Conservation (phyloP, 2,329 filamentous ascomycete genomes). For the Huntiella moniliformis region DNA sequence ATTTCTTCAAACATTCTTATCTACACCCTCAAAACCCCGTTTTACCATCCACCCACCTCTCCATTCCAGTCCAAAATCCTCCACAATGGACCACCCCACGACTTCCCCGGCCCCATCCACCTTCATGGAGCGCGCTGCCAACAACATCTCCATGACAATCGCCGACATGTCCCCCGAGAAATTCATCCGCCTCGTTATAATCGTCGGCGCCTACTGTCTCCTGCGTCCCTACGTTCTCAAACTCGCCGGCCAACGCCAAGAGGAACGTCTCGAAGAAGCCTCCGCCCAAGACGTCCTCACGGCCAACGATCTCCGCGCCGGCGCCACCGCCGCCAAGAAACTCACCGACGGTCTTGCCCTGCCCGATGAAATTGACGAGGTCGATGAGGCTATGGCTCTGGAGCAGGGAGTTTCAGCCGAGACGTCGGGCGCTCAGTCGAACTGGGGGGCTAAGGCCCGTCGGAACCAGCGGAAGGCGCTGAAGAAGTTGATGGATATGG, state of each 20-base stretch:
- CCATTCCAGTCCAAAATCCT: not conserved
- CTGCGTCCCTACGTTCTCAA: constrained; percentile 58
- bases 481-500: constrained; percentile 43
- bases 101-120: constrained; percentile 3
- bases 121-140: constrained; percentile 14
- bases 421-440: not conserved
- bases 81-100: constrained; percentile 6
- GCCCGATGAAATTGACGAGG: constrained; percentile 28
- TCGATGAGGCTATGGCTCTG: constrained; percentile 5
- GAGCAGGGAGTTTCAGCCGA: not conserved
- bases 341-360: constrained; percentile 29
- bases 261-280: constrained; percentile 43
- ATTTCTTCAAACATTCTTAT: not conserved
- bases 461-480: constrained; percentile 27
- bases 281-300: constrained; percentile 38
- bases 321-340: not conserved
- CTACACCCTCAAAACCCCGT: not conserved
- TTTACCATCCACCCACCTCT: not conserved
- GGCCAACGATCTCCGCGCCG: constrained; percentile 44
- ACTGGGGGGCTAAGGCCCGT: constrained; percentile 13
- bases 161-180: constrained; percentile 30
- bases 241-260: constrained; percentile 42
- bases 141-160: constrained; percentile 32
- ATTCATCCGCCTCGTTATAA: constrained; percentile 50
- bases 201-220: constrained; percentile 56